Conservation (phyloP, 2,329 filamentous ascomycete genomes). For the Fusarium caatingaense region DNA sequence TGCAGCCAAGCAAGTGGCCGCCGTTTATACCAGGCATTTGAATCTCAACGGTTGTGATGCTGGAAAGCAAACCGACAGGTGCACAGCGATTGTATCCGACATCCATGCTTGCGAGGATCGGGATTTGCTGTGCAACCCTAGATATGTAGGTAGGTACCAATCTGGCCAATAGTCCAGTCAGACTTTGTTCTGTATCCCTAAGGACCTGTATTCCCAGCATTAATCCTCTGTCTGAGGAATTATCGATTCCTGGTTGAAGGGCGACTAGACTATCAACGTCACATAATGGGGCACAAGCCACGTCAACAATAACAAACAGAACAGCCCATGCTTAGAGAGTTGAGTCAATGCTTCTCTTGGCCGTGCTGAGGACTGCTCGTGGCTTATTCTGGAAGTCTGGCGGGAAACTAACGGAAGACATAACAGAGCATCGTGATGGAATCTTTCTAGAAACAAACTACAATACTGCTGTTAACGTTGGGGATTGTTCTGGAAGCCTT, state of each 20-base stretch:
- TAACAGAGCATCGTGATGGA: slow-evolving; percentile 1
- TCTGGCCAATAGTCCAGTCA: not conserved
- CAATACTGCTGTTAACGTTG: slow-evolving; percentile 20
- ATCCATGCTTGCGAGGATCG: not conserved
- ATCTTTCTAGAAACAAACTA: slow-evolving; percentile 39
- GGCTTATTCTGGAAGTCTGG: slow-evolving; percentile 26
- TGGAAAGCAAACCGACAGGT: not conserved
- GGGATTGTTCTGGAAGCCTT: slow-evolving; percentile 43
- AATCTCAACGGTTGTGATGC: not conserved
- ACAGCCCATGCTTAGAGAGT: not conserved
- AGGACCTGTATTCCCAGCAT: slow-evolving; percentile 2
- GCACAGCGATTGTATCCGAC: slow-evolving; percentile 3
- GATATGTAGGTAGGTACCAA: not conserved
- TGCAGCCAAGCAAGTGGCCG: not conserved
- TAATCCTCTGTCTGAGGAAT: not conserved
- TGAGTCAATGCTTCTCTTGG: slow-evolving; percentile 11
- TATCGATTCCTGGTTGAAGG: not conserved
- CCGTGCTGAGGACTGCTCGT: slow-evolving; percentile 1
- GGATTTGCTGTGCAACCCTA: slow-evolving; percentile 1
- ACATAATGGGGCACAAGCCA: slow-evolving; percentile 21
- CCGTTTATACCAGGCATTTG: not conserved
- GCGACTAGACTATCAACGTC: not conserved
- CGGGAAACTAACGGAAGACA: not conserved
- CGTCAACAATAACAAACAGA: not conserved
- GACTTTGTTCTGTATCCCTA: not conserved